These are phyloP conservation scores for Sphaerulina populicola DNA, from an alignment of 2,329 filamentous ascomycete species.

Conservation along the genomic window DNA sequence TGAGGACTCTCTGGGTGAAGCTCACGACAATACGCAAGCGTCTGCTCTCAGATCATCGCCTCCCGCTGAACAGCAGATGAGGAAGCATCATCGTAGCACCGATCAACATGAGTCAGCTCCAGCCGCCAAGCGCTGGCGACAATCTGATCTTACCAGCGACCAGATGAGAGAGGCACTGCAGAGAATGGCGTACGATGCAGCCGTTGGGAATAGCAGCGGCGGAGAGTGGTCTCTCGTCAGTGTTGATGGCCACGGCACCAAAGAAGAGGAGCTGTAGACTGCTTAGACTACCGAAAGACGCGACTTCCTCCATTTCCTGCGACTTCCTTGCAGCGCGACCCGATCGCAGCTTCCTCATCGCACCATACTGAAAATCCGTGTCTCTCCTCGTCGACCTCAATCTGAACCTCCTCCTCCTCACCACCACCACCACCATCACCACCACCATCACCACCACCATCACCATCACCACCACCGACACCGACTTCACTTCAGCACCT, in stretches of 20 bases:
- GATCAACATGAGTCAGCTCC: not conserved
- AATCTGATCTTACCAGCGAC: not conserved
- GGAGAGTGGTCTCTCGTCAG: constrained; percentile 27
- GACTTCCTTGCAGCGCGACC: no score
- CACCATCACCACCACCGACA: not conserved
- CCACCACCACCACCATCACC: not conserved
- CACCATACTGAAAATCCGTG: not conserved
- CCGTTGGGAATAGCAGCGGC: constrained; percentile 11
- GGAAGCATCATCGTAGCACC: not conserved
- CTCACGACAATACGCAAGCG: not conserved
- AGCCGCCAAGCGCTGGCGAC: not conserved
- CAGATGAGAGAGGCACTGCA: constrained; percentile 17
- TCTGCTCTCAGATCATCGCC: not conserved
- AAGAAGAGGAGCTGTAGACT: constrained; percentile 25
- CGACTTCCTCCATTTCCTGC: no score
- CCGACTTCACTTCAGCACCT: no score
- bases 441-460: not conserved
- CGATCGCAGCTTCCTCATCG: no score
- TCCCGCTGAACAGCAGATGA: not conserved
- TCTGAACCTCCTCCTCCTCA: not conserved
- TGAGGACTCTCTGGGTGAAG: not conserved
- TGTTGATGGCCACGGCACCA: constrained; percentile 24
- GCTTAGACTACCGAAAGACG: no score
- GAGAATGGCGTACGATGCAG: constrained; percentile 24
- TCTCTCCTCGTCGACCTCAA: not conserved